Conservation (phyloP, 306 rosid genomes). For the Psophocarpus tetragonolobus region DNA sequence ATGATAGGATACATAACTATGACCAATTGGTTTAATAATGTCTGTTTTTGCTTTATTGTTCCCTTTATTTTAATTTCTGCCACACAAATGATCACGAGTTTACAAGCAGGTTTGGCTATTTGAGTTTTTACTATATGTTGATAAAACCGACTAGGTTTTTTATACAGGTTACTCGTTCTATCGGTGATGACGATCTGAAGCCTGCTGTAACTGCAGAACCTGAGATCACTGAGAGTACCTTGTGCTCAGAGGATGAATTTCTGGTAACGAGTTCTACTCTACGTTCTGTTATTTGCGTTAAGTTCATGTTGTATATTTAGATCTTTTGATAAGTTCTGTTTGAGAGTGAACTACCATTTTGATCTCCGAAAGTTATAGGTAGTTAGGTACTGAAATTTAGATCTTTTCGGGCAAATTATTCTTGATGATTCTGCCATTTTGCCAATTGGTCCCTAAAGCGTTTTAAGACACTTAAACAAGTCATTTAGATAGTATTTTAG, state of each 20-base stretch:
- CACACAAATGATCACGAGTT: background rate
- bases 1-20: background rate
- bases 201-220: constrained; percentile 98
- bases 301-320: background rate
- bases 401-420: too few relatives aligned
- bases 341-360: too few relatives aligned
- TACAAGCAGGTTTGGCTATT: background rate
- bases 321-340: constrained; percentile 7
- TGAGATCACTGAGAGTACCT: constrained; percentile 66
- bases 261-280: constrained; percentile 51
- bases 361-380: too few relatives aligned
- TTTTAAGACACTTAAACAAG: too few relatives aligned
- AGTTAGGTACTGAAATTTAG: too few relatives aligned
- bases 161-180: constrained; percentile 88
- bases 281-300: constrained; percentile 2
- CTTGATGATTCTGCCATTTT: too few relatives aligned
- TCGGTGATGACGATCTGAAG: constrained; percentile 91
- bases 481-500: too few relatives aligned
- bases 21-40: background rate
- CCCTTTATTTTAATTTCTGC: background rate
- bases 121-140: background rate
- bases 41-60: background rate
- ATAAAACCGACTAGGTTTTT: background rate
- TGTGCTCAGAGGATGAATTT: constrained; percentile 73
- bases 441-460: too few relatives aligned